Evolutionary conservation across 352 stramenopile genomes (phyloP), one percentile per base, ranked within the genome.

Genomic region (Phytophthora podocarpi): DNA sequence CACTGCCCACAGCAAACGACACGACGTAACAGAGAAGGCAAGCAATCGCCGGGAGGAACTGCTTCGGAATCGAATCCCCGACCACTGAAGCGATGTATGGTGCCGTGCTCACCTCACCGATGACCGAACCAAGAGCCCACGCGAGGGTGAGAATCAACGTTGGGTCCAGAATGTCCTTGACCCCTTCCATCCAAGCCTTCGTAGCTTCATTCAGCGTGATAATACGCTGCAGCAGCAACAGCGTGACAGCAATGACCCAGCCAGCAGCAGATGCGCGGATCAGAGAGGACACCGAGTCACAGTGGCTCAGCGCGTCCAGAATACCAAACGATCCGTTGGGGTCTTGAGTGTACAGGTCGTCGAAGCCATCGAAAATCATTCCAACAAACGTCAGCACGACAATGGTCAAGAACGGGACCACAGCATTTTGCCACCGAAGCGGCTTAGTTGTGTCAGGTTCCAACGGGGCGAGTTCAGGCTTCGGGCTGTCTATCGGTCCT

Each of bases 131-230:
- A 18, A 97, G 80, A 27, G 91, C 89, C 90, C 89, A 98, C 8
- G 91, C 91, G 3, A 98, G 80, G 12, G 92, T 79, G 9, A 98
- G 78, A 60, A 98, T 86, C 13, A 97, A 64, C 37, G 91, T 94
- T 26, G 91, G 89, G 64, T 96, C 88, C 15, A 98, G 57, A n/a
- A 98, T 90, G 39, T 96, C 88, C 70, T 96, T 97, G 21, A 97
- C 86, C 24, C 91, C 91, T 63, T 96, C 83, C 72, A 97, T 90
- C 77, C 90, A 96, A 20, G 83, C 88, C 41, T 95, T 93, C 3
- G 94, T 94, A 18, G 85, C 88, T 58, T 96, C 82, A 31, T 92
- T 79, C 34, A 97, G 73, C 20, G 80, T 90, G 24, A 98, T 85
- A 48, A 98, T 95, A 35, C 79, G 81, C 56, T 95, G 86, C 18